Conservation (phyloP, 768 basidiomycete species). For the Coprinopsis strossmayeri region DNA sequence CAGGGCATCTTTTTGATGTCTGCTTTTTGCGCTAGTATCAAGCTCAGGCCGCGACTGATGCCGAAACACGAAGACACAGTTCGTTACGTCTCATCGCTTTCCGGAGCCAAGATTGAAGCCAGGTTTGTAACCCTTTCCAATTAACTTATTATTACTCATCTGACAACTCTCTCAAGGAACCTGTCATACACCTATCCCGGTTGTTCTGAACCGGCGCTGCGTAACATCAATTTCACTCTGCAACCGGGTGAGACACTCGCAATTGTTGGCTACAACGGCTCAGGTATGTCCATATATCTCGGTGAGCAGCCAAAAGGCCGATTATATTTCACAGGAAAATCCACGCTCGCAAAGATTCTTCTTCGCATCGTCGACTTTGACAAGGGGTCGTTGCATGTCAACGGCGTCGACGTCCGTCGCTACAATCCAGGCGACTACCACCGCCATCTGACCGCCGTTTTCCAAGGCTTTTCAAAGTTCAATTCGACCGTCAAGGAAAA, state of each 20-base stretch:
- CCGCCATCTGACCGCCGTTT: constrained; percentile 68
- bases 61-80: constrained; percentile 48
- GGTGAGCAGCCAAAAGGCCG: neutral
- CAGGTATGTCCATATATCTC: constrained; percentile 36
- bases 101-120: constrained; percentile 67
- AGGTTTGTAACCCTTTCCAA: constrained; percentile 35
- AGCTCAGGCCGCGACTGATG: constrained; percentile 60
- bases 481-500: constrained; percentile 75
- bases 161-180: constrained; percentile 19
- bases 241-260: constrained; percentile 76
- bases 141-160: constrained; percentile 6
- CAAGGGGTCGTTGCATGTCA: constrained; percentile 60
- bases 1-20: constrained; percentile 85
- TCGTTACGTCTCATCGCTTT: constrained; percentile 37
- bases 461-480: constrained; percentile 83
- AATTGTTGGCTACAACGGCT: constrained; percentile 82
- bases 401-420: constrained; percentile 60
- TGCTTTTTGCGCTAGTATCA: constrained; percentile 75
- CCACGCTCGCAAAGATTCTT: constrained; percentile 77
- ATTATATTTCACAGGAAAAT: constrained; percentile 52
- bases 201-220: constrained; percentile 56
- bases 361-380: constrained; percentile 76
- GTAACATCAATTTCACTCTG: constrained; percentile 63
- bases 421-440: constrained; percentile 69
- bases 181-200: constrained; percentile 78